Evolutionary conservation across 495 filamentous ascomycete species (phyloP), one percentile per base, ranked within the genome.

Genomic region (Mytilinidion resinicola): DNA sequence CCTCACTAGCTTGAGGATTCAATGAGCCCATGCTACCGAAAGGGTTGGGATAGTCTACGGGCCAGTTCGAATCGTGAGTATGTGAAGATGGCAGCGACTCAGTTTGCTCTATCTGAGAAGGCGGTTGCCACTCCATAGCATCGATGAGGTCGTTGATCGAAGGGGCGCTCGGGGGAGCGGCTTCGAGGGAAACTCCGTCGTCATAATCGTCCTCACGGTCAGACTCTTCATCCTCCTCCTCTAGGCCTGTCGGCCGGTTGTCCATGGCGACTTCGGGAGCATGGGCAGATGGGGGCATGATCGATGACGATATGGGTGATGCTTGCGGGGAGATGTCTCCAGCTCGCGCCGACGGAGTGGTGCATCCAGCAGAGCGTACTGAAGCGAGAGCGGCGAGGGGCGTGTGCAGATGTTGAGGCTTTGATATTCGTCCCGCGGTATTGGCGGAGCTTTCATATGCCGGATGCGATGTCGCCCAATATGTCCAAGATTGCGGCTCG

Each of bases 161-260:
- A 30, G 25, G 25, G 25, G 25, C 25, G 6, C 25, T 12, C 20
- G n/a, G 4, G 25, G 15, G 17, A 4, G 50, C 43, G n/a, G 44
- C 35, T 33, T 25, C 7, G 33, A 65, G 55, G 17, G 59, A 38
- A 36, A 65, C 61, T 35, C 62, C 62, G 39, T 58, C 58, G 17
- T 17, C 4, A 5, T 46, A 20, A 19, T 53, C 41, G 53, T 61
- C 57, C 5, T 57, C 61, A n/a, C 48, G 15, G 9, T 38, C 47
- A 15, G 46, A 38, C 0, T 49, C 48, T 1, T 65, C 57, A 8
- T 53, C 57, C 5, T 57, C 49, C 14, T 51, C 43, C 8, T 20
- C 62, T n/a, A 53, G 41, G 53, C 48, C 57, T n/a, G 57, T 57
- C 41, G 62, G 57, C 36, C 62, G 51, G 54, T 25, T 57, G 54